A percentile compares a stretch with the other conserved stretches of the same genome.
phyloP scores from a whole-genome alignment of 1,284 basidiomycete species.

The Ustilago esculenta region DNA sequence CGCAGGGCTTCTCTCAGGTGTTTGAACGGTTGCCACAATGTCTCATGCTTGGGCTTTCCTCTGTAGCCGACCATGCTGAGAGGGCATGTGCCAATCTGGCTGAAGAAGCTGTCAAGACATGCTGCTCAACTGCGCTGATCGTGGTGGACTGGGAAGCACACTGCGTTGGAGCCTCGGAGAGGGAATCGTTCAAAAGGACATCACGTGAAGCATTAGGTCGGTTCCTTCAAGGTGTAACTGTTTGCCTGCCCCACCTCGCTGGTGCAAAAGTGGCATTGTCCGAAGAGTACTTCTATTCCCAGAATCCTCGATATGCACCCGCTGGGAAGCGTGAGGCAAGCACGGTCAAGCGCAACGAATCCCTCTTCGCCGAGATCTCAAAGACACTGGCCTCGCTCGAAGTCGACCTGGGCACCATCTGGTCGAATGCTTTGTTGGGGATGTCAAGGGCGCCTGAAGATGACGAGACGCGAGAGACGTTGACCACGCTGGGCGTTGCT shows the following conservation, averaged over 20 bases:
- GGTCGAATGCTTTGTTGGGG: constrained; percentile 24
- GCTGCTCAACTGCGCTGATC: constrained; percentile 33
- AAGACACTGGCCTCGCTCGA: constrained; percentile 38
- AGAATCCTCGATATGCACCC: constrained; percentile 27
- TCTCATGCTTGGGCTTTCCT: constrained; percentile 27
- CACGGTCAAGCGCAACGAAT: constrained; percentile 30
- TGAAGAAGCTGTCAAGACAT: constrained; percentile 22
- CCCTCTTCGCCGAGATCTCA: constrained; percentile 39
- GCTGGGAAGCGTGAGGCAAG: constrained; percentile 4
- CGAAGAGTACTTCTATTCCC: constrained; percentile 24
- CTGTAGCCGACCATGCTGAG: constrained; percentile 1
- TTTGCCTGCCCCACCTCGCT: constrained; percentile 31
- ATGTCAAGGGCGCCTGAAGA: constrained; percentile 32
- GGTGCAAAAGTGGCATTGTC: constrained; percentile 23
- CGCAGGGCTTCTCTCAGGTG: constrained; percentile 48
- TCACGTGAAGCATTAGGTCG: constrained; percentile 33
- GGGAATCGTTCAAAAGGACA: constrained; percentile 18
- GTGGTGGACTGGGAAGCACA: constrained; percentile 43
- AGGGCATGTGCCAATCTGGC: constrained; percentile 10
- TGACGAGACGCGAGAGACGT: constrained; percentile 25
- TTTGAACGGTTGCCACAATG: constrained; percentile 43
- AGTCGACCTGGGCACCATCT: constrained; percentile 32
- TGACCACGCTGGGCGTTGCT: constrained; percentile 25
- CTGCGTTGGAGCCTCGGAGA: constrained; percentile 16
- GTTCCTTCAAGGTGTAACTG: constrained; percentile 38